Percentiles rank a stretch among this genome's conserved stretches.
phyloP scores from a whole-genome alignment of 495 filamentous ascomycete genomes.

The Aspergillus avenaceus region DNA sequence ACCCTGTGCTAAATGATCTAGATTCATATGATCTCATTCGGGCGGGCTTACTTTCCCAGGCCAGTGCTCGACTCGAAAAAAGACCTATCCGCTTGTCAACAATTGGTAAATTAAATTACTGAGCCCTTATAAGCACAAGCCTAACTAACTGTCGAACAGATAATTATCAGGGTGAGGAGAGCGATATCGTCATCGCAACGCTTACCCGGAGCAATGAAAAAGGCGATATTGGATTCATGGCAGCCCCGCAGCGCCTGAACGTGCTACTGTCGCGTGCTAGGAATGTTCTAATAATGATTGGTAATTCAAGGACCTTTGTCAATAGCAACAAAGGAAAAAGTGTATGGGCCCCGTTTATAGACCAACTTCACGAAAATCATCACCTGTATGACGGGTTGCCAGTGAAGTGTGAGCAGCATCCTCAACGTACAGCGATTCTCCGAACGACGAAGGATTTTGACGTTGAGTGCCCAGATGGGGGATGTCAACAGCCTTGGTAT shows the following conservation, averaged over 20 bases:
- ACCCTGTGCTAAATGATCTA: slow-evolving; percentile 65
- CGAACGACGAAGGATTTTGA: slow-evolving; percentile 53
- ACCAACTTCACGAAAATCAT: slow-evolving; percentile 47
- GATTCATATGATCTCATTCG: slow-evolving; percentile 64
- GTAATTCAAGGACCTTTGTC: slow-evolving; percentile 65
- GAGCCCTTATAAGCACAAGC: neutral
- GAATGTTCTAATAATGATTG: slow-evolving; percentile 65
- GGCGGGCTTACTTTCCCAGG: slow-evolving; percentile 57
- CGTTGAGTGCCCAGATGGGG: slow-evolving; percentile 63
- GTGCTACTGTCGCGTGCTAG: slow-evolving; percentile 70
- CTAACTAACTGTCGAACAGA: slow-evolving; percentile 34
- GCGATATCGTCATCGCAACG: slow-evolving; percentile 65
- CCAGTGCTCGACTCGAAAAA: slow-evolving; percentile 48
- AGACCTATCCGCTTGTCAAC: slow-evolving; percentile 58
- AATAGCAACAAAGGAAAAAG: slow-evolving; percentile 54
- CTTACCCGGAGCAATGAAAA: slow-evolving; percentile 63
- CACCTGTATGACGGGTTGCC: slow-evolving; percentile 70
- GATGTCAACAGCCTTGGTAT: slow-evolving; percentile 66
- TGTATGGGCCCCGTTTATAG: slow-evolving; percentile 57
- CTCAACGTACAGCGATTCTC: slow-evolving; percentile 43
- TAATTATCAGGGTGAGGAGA: slow-evolving; percentile 81
- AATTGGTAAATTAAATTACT: slow-evolving; percentile 44
- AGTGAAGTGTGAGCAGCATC: slow-evolving; percentile 64
- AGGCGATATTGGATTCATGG: slow-evolving; percentile 73
- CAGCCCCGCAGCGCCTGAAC: slow-evolving; percentile 62